Base-by-base conservation (phyloP, 768 basidiomycete species). In the Russula brevipes region DNA sequence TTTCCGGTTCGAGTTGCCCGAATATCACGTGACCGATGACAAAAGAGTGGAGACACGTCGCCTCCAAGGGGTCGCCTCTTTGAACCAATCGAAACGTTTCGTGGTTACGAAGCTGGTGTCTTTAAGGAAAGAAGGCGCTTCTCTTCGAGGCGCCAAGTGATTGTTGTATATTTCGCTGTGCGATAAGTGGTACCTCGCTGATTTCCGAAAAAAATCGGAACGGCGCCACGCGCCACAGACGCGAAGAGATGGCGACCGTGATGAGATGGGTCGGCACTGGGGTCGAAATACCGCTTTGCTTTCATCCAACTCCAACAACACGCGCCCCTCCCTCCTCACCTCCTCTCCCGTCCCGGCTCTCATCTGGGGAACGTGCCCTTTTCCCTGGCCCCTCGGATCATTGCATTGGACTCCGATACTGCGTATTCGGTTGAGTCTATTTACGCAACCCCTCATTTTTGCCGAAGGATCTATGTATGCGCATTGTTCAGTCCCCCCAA, bases 191-290 rank as follows among this genome's bases (percentile, higher is more conserved):
- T 24, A 12, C 30, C 12, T 4, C 52, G 52, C 52, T 16, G 46
- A 59, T 64, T 42, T 11, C 57, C 52, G 53, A 64, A 54, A 54
- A 57, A 61, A 61, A 38, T 7, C 5, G 44, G 35, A 12, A 38
- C 46, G 52, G 41, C 58, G 63, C 57, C 57, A 63, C 57, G 46
- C 57, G 62, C 57, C 63, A 64, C 58, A 55, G 63, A 44, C 63
- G 41, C 58, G 63, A 49, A 24, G 24, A 47, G 47, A 58, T 33
- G 59, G 36, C 51, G 57, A 59, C 41, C n/a, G 57, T 50, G 53
- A 60, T 56, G 46, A 45, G 58, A 60, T 58, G 38, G 1, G 5
- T 44, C n/a, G 2, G 16, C 12, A 52, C 39, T 36, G 33, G 36
- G 31, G 5, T 51, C 51, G 51, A 36, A 51, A 58, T 24, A n/a